These are phyloP conservation scores for Rhypophila decipiens DNA, from an alignment of 495 filamentous ascomycete species.

Conservation along the genomic window DNA sequence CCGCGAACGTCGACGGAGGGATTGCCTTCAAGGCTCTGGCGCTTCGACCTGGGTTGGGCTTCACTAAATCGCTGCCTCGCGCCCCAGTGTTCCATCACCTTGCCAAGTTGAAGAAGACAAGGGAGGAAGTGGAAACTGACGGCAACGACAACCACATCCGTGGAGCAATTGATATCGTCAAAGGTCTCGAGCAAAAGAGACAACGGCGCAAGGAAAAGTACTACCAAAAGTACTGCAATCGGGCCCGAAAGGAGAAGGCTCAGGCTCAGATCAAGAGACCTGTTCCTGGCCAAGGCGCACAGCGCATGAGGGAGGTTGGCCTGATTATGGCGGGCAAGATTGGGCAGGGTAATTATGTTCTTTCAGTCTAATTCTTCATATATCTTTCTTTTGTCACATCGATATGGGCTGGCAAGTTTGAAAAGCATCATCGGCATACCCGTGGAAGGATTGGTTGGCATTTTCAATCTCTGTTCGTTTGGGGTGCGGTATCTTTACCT, in stretches of 20 bases:
- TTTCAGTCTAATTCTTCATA: constrained; percentile 63
- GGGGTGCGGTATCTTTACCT: no score
- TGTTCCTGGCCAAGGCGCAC: constrained; percentile 78
- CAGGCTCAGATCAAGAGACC: constrained; percentile 35
- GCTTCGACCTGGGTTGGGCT: constrained; percentile 54
- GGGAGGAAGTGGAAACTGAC: constrained; percentile 16
- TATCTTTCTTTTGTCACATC: constrained; percentile 76
- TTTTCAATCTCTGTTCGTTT: no score
- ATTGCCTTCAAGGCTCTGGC: constrained; percentile 53
- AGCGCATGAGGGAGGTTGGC: constrained; percentile 91
- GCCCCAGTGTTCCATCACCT: constrained; percentile 59
- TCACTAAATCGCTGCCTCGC: constrained; percentile 74
- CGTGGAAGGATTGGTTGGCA: no score
- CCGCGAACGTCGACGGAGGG: constrained; percentile 26
- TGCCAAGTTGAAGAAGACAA: constrained; percentile 29
- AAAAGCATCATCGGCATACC: constrained; percentile 28
- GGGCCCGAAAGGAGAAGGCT: constrained; percentile 45
- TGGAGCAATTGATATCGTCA: constrained; percentile 93
- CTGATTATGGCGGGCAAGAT: constrained; percentile 77
- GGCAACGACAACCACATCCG: constrained; percentile 51
- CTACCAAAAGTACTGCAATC: constrained; percentile 64
- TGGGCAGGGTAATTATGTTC: constrained; percentile 68
- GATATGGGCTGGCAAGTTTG: constrained; percentile 14
- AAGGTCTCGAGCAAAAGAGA: constrained; percentile 89
- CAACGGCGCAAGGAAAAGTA: constrained; percentile 87